Conservation (phyloP, 2,329 filamentous ascomycete genomes). For the Coccinonectria pachysandricola region DNA sequence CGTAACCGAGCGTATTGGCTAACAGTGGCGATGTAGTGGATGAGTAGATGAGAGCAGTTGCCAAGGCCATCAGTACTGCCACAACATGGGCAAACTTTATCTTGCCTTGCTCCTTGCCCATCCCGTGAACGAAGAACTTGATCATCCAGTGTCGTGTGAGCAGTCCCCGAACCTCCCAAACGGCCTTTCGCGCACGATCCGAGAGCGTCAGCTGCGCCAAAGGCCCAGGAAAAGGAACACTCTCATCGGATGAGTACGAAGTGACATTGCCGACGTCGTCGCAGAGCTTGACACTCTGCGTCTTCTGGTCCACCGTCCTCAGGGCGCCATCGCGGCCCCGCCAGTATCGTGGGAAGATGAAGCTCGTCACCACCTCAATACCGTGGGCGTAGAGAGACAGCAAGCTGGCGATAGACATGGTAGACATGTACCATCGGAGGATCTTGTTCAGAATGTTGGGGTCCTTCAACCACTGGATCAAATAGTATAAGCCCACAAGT, state of each 20-base stretch:
- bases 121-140: constrained; percentile 40
- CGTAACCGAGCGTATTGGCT: constrained; percentile 79
- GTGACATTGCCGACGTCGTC: constrained; percentile 23
- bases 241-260: constrained; percentile 12
- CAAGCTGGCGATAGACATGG: constrained; percentile 68
- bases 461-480: constrained; percentile 83
- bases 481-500: constrained; percentile 69
- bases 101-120: constrained; percentile 35
- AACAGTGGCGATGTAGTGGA: constrained; percentile 49
- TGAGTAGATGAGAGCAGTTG: constrained; percentile 53
- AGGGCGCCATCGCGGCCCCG: constrained; percentile 31
- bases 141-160: constrained; percentile 42
- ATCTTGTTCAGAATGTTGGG: constrained; percentile 73
- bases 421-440: constrained; percentile 72
- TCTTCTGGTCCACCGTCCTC: constrained; percentile 34
- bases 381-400: constrained; percentile 63
- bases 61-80: constrained; percentile 43
- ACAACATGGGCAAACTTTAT: constrained; percentile 48
- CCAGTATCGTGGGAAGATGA: constrained; percentile 69
- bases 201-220: constrained; percentile 25
- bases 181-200: constrained; percentile 11
- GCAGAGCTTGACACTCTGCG: constrained; percentile 27
- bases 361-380: constrained; percentile 51
- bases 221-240: constrained; percentile 22
- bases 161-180: constrained; percentile 42